phyloP scores from a whole-genome alignment of 2,329 filamentous ascomycete species.

The Ampelomyces quisqualis region DNA sequence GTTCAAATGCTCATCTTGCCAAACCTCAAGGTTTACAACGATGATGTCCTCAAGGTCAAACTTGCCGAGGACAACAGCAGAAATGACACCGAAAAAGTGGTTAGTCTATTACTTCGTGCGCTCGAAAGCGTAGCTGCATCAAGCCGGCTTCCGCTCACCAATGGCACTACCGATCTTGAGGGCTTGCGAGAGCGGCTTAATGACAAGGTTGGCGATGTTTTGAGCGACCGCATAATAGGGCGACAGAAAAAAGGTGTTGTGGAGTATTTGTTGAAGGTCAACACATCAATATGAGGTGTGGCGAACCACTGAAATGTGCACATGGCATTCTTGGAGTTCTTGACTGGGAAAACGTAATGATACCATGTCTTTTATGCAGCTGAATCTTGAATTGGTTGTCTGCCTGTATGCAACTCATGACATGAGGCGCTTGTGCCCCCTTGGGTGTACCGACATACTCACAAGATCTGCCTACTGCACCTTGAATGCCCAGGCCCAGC shows the following conservation, averaged over 20 bases:
- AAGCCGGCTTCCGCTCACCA: constrained; percentile 32
- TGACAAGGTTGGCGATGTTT: constrained; percentile 49
- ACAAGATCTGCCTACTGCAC: too few relatives aligned
- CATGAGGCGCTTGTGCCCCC: too few relatives aligned
- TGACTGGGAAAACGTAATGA: constrained; percentile 5
- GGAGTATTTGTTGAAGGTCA: constrained; percentile 27
- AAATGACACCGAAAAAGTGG: constrained; percentile 61
- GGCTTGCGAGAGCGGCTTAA: constrained; percentile 44
- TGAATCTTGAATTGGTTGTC: not conserved
- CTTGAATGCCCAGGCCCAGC: too few relatives aligned
- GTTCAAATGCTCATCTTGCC: constrained; percentile 65
- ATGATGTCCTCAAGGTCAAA: constrained; percentile 59
- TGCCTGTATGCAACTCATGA: too few relatives aligned
- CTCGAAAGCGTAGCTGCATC: constrained; percentile 57
- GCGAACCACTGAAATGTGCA: not conserved
- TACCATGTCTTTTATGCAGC: constrained; percentile 8
- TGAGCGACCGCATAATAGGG: constrained; percentile 45
- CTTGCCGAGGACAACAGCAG: constrained; percentile 53
- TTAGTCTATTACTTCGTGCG: constrained; percentile 58
- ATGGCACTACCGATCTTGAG: constrained; percentile 46
- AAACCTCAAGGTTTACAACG: constrained; percentile 62
- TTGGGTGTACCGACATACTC: too few relatives aligned
- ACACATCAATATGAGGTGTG: constrained; percentile 19
- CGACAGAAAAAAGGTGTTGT: constrained; percentile 11
- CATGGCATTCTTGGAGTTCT: constrained; percentile 4